Evolutionary conservation across 352 stramenopile genomes (phyloP).

Genomic region (Achlya hypogyna): DNA sequence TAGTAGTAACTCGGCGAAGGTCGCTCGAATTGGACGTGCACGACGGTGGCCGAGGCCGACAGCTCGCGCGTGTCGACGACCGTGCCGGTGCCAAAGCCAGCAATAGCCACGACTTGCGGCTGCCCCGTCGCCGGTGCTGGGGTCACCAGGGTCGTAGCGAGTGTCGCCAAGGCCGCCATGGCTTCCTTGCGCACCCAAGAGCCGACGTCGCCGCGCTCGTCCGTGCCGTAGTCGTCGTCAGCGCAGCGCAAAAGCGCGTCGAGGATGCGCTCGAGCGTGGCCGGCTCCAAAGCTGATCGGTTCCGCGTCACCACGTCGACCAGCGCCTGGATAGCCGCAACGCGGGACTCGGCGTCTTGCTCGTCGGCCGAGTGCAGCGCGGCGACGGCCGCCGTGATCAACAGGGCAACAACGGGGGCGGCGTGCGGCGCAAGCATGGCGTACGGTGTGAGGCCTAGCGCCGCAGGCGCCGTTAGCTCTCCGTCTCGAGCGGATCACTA

Average conservation of each 20-base stretch:
- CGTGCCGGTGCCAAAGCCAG: not conserved
- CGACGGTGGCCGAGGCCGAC: not conserved
- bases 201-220: conserved; percentile 97
- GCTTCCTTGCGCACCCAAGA: conserved; percentile 95
- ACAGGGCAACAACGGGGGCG: conserved; percentile 25
- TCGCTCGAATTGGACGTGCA: conserved; percentile 46
- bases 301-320: conserved; percentile 29
- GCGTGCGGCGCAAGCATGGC: conserved; percentile 30
- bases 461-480: conserved; percentile 23
- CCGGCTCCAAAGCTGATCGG: conserved; percentile 22
- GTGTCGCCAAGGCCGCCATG: conserved; percentile 82
- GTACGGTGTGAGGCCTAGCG: conserved; percentile 35
- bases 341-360: conserved; percentile 90
- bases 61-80: not conserved
- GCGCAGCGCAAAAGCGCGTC: conserved; percentile 76
- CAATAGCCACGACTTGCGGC: not conserved
- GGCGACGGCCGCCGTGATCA: conserved; percentile 43
- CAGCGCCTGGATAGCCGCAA: conserved; percentile 90
- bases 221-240: conserved; percentile 92
- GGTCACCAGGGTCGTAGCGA: not conserved
- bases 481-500: not conserved
- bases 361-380: conserved; percentile 49
- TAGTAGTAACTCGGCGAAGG: conserved; percentile 58
- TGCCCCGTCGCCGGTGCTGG: not conserved
- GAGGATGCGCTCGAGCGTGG: conserved; percentile 56